Base-by-base conservation (phyloP, 2,329 filamentous ascomycete species). In the Pestalotiopsis sp. region DNA sequence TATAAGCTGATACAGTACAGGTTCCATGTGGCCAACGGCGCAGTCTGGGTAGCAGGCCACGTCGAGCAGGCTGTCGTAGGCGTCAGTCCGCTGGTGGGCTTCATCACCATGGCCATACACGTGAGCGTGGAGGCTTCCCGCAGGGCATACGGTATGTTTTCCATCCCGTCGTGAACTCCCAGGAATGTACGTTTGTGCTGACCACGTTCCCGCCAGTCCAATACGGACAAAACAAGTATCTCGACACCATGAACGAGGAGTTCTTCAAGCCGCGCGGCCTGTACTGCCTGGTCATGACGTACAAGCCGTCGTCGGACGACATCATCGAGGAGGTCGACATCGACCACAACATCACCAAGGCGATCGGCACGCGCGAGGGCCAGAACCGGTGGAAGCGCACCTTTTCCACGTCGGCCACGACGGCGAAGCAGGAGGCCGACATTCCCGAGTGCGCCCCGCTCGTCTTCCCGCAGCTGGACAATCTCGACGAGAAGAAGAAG, bases 241-340 rank as follows among this genome's bases (percentile, higher is more conserved):
- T 91, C 17, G 83, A 89, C 71, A 77, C 80, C 45, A 82, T 88
- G 72, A 91, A 90, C 72, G 80, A 83, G 9, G 80, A 85, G 3
- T 83, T 88, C 69, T 91, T 91, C 75, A 82, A 81, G 61, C 88
- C 88, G 45, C 76, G 84, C 82, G 69, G 78, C 87, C n/a, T 68
- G 31, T 49, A 60, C 11, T 41, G 31, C 3, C 39, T 68, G 23
- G 80, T 91, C 49, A 83, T 90, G 78, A 85, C 85, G 1, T 88
- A 81, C 78, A 84, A 84, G 65, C 83, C 84, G 0, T 80, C 82
- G 3, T 70, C 75, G 0, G 68, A 73, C 20, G 73, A 77, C 2
- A 68, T 76, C 7, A 12, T 58, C 11, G 72, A 73, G 3, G 41
- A 69, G 12, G 72, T 79, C 38, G 73, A 81, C 64, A 71, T 84